Evolutionary conservation across 2,329 filamentous ascomycete genomes (phyloP).

Genomic region (Ceratocystis ficicola): DNA sequence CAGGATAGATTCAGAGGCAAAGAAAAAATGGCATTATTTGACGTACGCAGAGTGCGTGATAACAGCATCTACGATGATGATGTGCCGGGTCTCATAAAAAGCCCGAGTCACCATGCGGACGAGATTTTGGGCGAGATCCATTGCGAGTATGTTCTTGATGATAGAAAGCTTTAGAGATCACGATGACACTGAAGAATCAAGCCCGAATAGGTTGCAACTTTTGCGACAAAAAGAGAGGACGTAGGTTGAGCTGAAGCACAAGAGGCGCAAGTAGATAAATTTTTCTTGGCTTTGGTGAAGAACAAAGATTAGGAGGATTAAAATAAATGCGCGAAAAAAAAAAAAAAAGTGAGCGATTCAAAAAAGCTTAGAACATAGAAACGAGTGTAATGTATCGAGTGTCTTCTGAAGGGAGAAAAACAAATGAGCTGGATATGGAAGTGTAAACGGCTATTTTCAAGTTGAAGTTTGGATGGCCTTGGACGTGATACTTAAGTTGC

Average conservation of each 20-base stretch:
- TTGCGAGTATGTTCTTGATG: slow-evolving; percentile 24
- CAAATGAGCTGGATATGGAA: background rate
- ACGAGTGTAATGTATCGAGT: background rate
- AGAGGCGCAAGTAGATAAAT: slow-evolving; percentile 9
- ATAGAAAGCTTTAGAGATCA: background rate
- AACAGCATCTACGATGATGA: slow-evolving; percentile 75
- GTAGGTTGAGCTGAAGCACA: background rate
- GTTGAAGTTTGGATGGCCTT: background rate
- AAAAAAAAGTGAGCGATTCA: background rate
- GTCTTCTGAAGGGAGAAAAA: background rate
- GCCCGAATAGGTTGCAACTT: background rate
- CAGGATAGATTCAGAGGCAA: background rate
- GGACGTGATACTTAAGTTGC: background rate
- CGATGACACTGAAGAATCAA: background rate
- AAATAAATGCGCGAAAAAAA: background rate
- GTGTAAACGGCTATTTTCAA: background rate
- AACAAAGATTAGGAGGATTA: background rate
- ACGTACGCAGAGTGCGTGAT: slow-evolving; percentile 63
- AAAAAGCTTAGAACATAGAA: background rate
- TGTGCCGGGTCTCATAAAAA: slow-evolving; percentile 76
- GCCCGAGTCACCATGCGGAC: slow-evolving; percentile 76
- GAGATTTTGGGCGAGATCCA: slow-evolving; percentile 56
- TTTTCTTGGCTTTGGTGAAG: background rate
- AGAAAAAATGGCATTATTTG: background rate
- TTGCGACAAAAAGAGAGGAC: background rate